phyloP scores from a whole-genome alignment of 176 grass and related monocot genomes.

The Stipa capillata region DNA sequence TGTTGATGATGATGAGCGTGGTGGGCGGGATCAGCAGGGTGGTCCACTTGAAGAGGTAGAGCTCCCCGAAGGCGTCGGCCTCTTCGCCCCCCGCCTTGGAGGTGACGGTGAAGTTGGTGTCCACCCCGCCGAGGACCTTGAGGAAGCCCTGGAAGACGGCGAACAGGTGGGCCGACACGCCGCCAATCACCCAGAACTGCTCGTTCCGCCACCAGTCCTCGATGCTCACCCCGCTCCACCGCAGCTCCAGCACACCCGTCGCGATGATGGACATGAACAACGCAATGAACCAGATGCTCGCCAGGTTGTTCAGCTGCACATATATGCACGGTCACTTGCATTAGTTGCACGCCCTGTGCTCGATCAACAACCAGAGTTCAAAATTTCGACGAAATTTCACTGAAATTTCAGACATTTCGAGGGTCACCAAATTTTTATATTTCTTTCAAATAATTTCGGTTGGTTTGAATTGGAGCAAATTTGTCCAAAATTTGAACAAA shows the following conservation, averaged over 20 bases:
- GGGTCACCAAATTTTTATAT: too few species aligned
- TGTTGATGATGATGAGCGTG: slow-evolving; percentile 96
- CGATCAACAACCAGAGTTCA: too few species aligned
- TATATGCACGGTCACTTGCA: too few species aligned
- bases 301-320: slow-evolving; percentile 84
- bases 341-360: too few species aligned
- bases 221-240: slow-evolving; percentile 94
- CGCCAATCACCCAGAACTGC: slow-evolving; percentile 93
- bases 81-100: slow-evolving; percentile 73
- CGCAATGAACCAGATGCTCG: slow-evolving; percentile 87
- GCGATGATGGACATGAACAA: slow-evolving; percentile 90
- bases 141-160: slow-evolving; percentile 91
- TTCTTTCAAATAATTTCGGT: too few species aligned
- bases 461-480: too few species aligned
- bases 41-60: slow-evolving; percentile 99
- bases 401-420: too few species aligned
- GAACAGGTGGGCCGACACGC: slow-evolving; percentile 82
- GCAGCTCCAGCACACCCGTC: slow-evolving; percentile 65
- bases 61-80: slow-evolving; percentile 56
- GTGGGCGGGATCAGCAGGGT: slow-evolving; percentile 73
- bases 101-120: slow-evolving; percentile 98
- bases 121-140: slow-evolving; percentile 77
- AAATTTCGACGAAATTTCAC: too few species aligned
- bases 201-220: slow-evolving; percentile 93
- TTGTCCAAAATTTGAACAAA: too few species aligned